A percentile compares a stretch with the other conserved stretches of the same genome.
Conservation (phyloP, 495 filamentous ascomycete species). For the Aspergillus asperescens region DNA sequence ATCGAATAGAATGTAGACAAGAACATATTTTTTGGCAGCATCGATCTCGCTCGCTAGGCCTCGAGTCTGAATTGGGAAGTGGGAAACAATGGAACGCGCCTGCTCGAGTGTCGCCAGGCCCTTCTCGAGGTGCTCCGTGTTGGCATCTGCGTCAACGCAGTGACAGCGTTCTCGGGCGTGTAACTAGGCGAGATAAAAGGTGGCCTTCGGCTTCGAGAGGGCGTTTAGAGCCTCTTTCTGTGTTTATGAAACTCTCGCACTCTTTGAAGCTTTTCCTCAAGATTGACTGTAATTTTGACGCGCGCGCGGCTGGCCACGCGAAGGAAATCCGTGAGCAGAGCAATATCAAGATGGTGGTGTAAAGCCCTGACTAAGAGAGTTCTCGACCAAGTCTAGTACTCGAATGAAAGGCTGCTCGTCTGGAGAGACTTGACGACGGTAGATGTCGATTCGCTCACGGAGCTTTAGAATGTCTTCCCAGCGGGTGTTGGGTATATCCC, state of each 20-base stretch:
- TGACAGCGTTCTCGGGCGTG: slow-evolving; percentile 28
- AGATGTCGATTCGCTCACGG: slow-evolving; percentile 37
- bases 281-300: slow-evolving; percentile 21
- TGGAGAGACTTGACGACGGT: slow-evolving; percentile 38
- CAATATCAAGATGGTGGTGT: slow-evolving; percentile 49
- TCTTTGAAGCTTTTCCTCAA: slow-evolving; percentile 34
- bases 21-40: slow-evolving; percentile 10
- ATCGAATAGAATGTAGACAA: slow-evolving; percentile 34
- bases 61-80: background rate
- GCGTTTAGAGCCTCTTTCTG: slow-evolving; percentile 5
- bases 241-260: slow-evolving; percentile 13
- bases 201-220: slow-evolving; percentile 27
- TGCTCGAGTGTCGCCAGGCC: slow-evolving; percentile 12
- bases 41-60: slow-evolving; percentile 10
- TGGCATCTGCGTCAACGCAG: slow-evolving; percentile 7
- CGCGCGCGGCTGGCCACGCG: slow-evolving; percentile 11
- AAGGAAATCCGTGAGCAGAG: slow-evolving; percentile 53
- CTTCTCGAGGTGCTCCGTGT: background rate
- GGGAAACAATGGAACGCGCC: background rate
- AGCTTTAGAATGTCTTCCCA: slow-evolving; percentile 40
- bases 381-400: slow-evolving; percentile 52
- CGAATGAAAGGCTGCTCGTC: slow-evolving; percentile 60
- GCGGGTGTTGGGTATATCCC: slow-evolving; percentile 12
- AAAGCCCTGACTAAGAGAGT: slow-evolving; percentile 47
- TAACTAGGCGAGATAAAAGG: slow-evolving; percentile 29